Conservation (phyloP, 169 alveolate species). For the Plasmodium gaboni region DNA sequence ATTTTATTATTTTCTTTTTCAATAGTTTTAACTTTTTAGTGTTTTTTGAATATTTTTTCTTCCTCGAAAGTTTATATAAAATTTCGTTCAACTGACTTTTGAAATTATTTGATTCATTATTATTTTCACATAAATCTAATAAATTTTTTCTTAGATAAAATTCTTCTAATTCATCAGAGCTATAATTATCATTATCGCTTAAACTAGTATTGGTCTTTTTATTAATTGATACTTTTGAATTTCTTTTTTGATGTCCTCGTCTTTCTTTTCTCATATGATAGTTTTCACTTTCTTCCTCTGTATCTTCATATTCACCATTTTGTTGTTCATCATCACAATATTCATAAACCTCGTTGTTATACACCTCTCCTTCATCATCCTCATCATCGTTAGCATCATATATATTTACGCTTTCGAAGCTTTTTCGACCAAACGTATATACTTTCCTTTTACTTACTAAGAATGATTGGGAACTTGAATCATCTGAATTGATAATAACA, state of each 20-base stretch:
- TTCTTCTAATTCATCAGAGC: slow-evolving; percentile 71
- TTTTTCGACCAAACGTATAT: slow-evolving; percentile 21
- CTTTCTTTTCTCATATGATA: no score
- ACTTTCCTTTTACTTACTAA: slow-evolving; percentile 14
- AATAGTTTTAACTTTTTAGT: slow-evolving; percentile 55
- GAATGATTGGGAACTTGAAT: slow-evolving; percentile 25
- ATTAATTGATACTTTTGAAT: slow-evolving; percentile 1
- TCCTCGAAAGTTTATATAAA: slow-evolving; percentile 47
- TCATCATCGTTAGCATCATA: background rate
- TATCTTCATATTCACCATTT: no score
- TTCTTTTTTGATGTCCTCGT: background rate
- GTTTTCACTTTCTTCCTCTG: no score
- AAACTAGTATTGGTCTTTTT: slow-evolving; percentile 10
- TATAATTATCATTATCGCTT: slow-evolving; percentile 20
- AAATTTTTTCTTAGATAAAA: slow-evolving; percentile 69
- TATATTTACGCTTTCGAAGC: slow-evolving; percentile 42
- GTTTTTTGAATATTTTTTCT: slow-evolving; percentile 45
- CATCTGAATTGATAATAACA: slow-evolving; percentile 47
- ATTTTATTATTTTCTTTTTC: slow-evolving; percentile 45
- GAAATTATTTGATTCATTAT: slow-evolving; percentile 22
- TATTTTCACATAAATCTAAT: slow-evolving; percentile 23
- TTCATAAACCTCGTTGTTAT: no score
- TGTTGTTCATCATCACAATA: no score
- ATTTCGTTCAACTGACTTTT: slow-evolving; percentile 52
- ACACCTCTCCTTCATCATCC: background rate